Percentiles rank a stretch among this genome's conserved stretches.
Evolutionary conservation across 2,329 filamentous ascomycete genomes (phyloP).

Genomic region (Sarocladium strictum): DNA sequence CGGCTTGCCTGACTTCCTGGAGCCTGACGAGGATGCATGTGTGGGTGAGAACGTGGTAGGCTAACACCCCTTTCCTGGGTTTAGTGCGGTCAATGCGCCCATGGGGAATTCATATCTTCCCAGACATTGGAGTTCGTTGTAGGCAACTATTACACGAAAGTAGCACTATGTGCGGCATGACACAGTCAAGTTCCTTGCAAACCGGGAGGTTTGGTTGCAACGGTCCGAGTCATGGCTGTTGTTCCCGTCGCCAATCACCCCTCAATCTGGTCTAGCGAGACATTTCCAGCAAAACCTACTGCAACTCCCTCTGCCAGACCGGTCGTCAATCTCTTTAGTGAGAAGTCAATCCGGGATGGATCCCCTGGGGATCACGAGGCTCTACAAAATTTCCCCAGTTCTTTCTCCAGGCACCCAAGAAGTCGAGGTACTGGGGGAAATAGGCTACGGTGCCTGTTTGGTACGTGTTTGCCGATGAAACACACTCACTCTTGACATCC

Average conservation of each 20-base stretch:
- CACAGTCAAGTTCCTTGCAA: not conserved
- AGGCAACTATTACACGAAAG: not conserved
- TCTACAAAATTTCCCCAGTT: not conserved
- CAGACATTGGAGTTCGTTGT: too few species aligned
- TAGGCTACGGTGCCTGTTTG: not conserved
- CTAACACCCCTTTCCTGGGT: not conserved
- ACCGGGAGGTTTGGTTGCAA: not conserved
- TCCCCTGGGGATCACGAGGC: not conserved
- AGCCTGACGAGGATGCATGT: not conserved
- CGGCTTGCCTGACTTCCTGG: not conserved
- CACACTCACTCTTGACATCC: not conserved
- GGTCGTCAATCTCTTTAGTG: too few species aligned
- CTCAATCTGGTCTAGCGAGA: not conserved
- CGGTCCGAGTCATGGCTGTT: not conserved
- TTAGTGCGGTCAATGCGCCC: too few species aligned
- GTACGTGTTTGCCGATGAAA: not conserved
- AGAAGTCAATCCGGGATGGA: not conserved
- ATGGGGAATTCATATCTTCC: too few species aligned
- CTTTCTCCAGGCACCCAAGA: not conserved
- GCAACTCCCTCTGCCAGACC: too few species aligned
- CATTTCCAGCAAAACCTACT: too few species aligned
- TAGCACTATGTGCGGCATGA: too few species aligned
- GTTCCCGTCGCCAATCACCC: not conserved
- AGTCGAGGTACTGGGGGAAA: not conserved
- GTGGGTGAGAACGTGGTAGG: not conserved